Conservation (phyloP, 2,329 filamentous ascomycete species). For the Nemania diffusa region DNA sequence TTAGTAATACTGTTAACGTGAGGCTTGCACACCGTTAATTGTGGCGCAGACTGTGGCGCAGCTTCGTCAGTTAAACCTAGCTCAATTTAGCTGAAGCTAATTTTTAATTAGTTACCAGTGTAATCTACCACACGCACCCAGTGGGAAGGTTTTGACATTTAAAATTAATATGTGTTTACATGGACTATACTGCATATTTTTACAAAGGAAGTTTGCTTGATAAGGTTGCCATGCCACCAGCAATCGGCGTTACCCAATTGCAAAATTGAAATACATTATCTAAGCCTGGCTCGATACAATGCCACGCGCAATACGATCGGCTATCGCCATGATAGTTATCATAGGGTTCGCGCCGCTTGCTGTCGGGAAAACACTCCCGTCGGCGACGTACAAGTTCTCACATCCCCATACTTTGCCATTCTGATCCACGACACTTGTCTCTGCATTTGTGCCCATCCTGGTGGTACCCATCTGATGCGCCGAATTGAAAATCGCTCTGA, state of each 20-base stretch:
- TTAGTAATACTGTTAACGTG: no score
- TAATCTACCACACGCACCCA: no score
- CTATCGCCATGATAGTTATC: constrained; percentile 62
- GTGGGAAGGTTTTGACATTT: no score
- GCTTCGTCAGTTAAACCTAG: no score
- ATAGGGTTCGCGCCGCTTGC: constrained; percentile 63
- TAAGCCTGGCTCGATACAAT: neutral
- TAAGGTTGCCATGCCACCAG: neutral
- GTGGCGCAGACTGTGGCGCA: no score
- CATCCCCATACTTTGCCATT: constrained; percentile 59
- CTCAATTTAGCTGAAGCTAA: no score
- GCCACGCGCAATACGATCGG: constrained; percentile 50
- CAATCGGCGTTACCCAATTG: neutral
- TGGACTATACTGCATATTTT: no score
- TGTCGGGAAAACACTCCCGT: constrained; percentile 61
- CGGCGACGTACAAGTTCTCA: constrained; percentile 58
- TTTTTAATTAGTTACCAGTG: no score
- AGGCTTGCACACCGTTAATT: no score
- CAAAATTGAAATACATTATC: no score
- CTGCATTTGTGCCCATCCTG: constrained; percentile 55
- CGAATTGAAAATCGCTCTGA: constrained; percentile 50
- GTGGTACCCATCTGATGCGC: constrained; percentile 64
- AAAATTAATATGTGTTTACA: no score
- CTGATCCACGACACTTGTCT: constrained; percentile 56
- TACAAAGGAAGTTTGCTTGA: neutral